Evolutionary conservation across 2,329 filamentous ascomycete genomes (phyloP).

Genomic region (Xylariaceae sp.): DNA sequence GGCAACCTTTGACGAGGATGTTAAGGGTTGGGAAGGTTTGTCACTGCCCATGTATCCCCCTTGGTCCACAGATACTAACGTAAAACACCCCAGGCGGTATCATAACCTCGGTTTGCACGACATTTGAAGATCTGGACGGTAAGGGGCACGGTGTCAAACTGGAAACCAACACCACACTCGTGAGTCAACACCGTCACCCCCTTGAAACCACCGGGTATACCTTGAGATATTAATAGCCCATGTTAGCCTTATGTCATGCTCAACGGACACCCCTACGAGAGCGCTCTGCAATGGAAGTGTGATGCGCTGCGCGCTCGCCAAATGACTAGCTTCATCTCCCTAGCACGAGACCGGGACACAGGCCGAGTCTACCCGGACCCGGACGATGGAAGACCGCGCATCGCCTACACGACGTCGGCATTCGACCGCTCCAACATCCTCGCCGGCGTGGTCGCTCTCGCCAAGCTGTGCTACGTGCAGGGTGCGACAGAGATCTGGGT

Average conservation of each 20-base stretch:
- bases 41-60: not conserved
- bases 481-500: conserved; percentile 78
- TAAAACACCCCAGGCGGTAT: conserved; percentile 54
- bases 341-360: conserved; percentile 70
- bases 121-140: conserved; percentile 76
- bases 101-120: conserved; percentile 69
- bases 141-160: conserved; percentile 78
- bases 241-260: conserved; percentile 59
- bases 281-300: conserved; percentile 67
- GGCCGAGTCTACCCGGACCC: conserved; percentile 72
- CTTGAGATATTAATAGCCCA: conserved; percentile 8
- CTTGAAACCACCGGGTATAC: not conserved
- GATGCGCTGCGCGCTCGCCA: conserved; percentile 62
- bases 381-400: conserved; percentile 54
- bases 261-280: conserved; percentile 59
- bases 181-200: conserved; percentile 32
- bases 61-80: not conserved
- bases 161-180: conserved; percentile 67
- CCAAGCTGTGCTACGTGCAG: conserved; percentile 71
- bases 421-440: conserved; percentile 69
- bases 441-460: conserved; percentile 64
- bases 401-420: conserved; percentile 65
- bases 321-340: conserved; percentile 65
- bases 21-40: conserved; percentile 60
- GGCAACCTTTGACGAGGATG: conserved; percentile 64